Percentiles rank a stretch among this genome's conserved stretches.
phyloP scores from a whole-genome alignment of 257 asterid species.

The Prunella vulgaris region DNA sequence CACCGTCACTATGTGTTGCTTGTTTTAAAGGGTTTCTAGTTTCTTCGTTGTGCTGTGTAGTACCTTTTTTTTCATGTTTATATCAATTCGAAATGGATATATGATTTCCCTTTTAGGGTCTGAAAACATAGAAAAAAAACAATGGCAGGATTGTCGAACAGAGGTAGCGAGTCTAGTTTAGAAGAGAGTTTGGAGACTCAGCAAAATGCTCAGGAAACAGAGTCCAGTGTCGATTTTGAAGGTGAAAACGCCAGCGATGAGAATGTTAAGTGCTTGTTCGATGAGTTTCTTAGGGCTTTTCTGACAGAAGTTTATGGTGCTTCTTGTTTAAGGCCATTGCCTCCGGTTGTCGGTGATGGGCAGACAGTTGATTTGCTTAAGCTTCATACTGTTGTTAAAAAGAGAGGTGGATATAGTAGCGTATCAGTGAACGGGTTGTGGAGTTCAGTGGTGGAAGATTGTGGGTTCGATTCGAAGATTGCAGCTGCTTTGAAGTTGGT shows the following conservation, averaged over 20 bases:
- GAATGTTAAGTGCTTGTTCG: conserved; percentile 29
- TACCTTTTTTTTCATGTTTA: conserved; percentile 2
- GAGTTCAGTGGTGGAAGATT: conserved; percentile 44
- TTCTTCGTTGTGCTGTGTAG: neutral
- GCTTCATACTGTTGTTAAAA: conserved; percentile 41
- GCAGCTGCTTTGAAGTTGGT: conserved; percentile 52
- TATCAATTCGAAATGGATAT: conserved; percentile 10
- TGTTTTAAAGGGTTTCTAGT: conserved; percentile 5
- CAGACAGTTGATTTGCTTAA: conserved; percentile 49
- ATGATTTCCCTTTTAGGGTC: conserved; percentile 40
- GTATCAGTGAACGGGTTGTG: conserved; percentile 28
- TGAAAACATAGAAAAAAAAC: conserved; percentile 30
- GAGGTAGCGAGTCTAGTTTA: conserved; percentile 41
- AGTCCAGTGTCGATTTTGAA: conserved; percentile 8
- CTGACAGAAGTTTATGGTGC: conserved; percentile 28
- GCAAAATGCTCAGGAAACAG: conserved; percentile 11
- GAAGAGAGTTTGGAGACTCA: conserved; percentile 25
- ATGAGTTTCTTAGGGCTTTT: conserved; percentile 30
- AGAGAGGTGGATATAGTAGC: conserved; percentile 44
- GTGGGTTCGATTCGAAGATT: conserved; percentile 39
- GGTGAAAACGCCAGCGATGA: neutral
- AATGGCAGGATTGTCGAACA: conserved; percentile 66
- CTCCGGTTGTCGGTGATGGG: conserved; percentile 55
- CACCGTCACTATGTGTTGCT: conserved; percentile 16
- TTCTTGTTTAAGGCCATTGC: conserved; percentile 43